Base-by-base conservation (phyloP, 2,329 filamentous ascomycete species). In the Xylariaceae sp. region DNA sequence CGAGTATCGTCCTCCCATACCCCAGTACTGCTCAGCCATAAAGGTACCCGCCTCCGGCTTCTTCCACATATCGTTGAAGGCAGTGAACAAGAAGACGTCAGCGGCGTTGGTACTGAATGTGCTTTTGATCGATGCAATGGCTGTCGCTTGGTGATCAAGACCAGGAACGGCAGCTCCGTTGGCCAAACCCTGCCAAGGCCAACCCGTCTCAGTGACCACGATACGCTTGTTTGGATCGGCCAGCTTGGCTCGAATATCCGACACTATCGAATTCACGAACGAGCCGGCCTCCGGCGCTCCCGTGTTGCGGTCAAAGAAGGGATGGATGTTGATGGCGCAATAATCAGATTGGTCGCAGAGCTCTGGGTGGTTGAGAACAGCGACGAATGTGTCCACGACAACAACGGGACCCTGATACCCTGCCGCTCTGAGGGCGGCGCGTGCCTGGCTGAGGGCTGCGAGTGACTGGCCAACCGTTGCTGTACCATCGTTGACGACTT, bases 11-110 rank as follows among this genome's bases (percentile, higher is more conserved):
- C 69, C 70, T 53, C 68, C 68, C 68, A 89, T 83, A 37, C 90
- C 91, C 88, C 90, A 94, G 74, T 80, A 91, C 72, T 86, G 82
- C 76, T 96, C 91, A 2, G 88, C 84, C 60, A 84, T 81, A 73
- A 87, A 89, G 1, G 88, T 88, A 18, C 73, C 78, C 2, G 77
- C 72, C 56, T 76, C 80, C 65, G 88, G 82, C 47, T 76, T 72
- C 80, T 95, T 96, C 90, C 91, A 96, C 54, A 79, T 69, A 62
- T 91, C 88, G 73, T 96, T 88, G 76, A 87, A 93, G 2, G 89
- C 87, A 34, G 87, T 88, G 75, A 94, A 93, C 18, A 95, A 76
- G 64, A 92, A 82, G 49, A 93, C 69, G 57, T 85, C 74, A 2
- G 72, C 71, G 0, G 76, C 72, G 53, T 75, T 80, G 53, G 73